A percentile compares a stretch with the other conserved stretches of the same genome.
Conservation (phyloP, 768 basidiomycete genomes). For the Suillus subaureus region DNA sequence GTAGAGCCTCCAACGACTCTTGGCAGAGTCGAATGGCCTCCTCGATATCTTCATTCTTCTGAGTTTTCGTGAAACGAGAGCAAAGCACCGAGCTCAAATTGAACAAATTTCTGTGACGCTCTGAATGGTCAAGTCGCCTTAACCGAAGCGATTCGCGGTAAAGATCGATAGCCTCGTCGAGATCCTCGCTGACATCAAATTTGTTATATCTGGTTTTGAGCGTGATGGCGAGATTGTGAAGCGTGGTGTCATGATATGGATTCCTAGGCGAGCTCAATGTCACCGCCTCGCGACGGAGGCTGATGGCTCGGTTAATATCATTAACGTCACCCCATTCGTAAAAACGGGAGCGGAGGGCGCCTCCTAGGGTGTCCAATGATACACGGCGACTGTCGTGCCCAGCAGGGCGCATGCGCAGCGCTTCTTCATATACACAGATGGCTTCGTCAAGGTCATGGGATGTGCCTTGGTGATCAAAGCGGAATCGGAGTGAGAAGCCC, state of each 20-base stretch:
- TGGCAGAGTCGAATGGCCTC: not conserved
- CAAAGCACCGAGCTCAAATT: not conserved
- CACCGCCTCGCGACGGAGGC: not conserved
- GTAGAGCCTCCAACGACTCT: not conserved
- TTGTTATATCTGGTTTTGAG: not conserved
- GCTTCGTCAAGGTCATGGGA: not conserved
- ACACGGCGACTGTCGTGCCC: not conserved
- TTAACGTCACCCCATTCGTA: not conserved
- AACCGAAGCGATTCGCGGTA: not conserved
- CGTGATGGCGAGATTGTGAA: not conserved
- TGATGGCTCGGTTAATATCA: not conserved
- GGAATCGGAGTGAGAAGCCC: not conserved
- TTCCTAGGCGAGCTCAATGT: not conserved
- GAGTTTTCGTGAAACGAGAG: not conserved
- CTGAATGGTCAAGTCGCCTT: not conserved
- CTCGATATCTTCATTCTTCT: not conserved
- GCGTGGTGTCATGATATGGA: not conserved
- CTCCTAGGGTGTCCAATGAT: not conserved
- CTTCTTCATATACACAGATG: not conserved
- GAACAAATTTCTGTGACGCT: rapidly evolving
- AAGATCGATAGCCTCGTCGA: not conserved
- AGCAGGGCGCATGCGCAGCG: not conserved
- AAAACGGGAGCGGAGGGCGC: not conserved
- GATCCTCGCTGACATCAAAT: not conserved
- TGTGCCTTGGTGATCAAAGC: not conserved